Conservation (phyloP, 2,329 filamentous ascomycete genomes). For the Aotearoamyces nothofagi region DNA sequence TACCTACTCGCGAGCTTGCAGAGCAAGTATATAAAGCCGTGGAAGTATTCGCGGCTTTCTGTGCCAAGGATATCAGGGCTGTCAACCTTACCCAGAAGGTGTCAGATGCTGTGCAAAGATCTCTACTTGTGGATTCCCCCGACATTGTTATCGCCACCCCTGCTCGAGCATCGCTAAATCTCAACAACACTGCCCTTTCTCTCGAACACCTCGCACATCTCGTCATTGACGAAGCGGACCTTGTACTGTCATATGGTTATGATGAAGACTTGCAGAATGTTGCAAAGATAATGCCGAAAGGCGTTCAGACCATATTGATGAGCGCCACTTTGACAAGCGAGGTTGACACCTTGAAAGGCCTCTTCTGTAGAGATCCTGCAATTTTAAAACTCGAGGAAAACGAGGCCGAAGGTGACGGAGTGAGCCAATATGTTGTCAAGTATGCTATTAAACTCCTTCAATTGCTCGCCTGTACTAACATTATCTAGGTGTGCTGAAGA, state of each 20-base stretch:
- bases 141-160: conserved; percentile 89
- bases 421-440: conserved; percentile 81
- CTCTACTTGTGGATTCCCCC: conserved; percentile 70
- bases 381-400: conserved; percentile 72
- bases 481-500: conserved; percentile 67
- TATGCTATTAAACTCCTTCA: too few relatives aligned
- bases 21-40: conserved; percentile 76
- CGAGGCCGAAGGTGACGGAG: conserved; percentile 58
- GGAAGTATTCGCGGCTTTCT: conserved; percentile 65
- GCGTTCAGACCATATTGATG: conserved; percentile 83
- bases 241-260: conserved; percentile 89
- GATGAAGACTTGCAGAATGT: conserved; percentile 77
- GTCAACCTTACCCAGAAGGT: conserved; percentile 86
- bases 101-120: conserved; percentile 74
- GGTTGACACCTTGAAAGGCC: conserved; percentile 66
- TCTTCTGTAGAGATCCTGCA: conserved; percentile 73
- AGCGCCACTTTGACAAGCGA: conserved; percentile 85
- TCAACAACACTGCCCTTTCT: conserved; percentile 57
- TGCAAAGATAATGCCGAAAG: conserved; percentile 62
- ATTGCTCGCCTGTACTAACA: conserved; percentile 7
- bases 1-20: conserved; percentile 87
- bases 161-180: conserved; percentile 63
- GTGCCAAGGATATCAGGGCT: conserved; percentile 65
- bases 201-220: conserved; percentile 55
- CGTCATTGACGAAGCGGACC: conserved; percentile 86